Evolutionary conservation across 306 rosid species (phyloP), one percentile per base, ranked within the genome.

Genomic region (Vachellia collinsii): DNA sequence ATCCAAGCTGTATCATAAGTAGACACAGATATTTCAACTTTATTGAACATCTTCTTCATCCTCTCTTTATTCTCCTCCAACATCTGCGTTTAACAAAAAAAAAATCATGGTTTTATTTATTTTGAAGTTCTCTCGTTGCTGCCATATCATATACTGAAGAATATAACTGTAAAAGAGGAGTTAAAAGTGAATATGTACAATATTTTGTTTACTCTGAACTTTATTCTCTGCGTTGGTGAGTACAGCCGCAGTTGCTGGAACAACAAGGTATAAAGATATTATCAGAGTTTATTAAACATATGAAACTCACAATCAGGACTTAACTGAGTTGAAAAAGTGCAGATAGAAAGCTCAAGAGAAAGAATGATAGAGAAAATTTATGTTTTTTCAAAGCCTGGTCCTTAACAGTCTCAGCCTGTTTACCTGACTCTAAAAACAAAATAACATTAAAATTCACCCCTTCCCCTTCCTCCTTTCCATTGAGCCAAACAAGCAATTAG

Each of bases 1-100:
- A 94, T 93, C 97, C 96, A 89, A 78, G 98, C 93, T 4, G 98
- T 94, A 81, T 94, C 94, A 77, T 92, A 94, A 0, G 88, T 87
- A 65, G 98, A 94, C 4, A 20, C 29, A 0, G 29, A 56, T 1
- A 56, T 11, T 0, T 56, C 29, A 2, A 56, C 62, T 8, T n/a
- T 56, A 0, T 56, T 9, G 29, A 56, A n/a, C 62, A 56, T 56
- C 62, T 20, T 56, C 12, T 20, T 56, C n/a, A 56, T 56, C 7
- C 4, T 56, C 29, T 56, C 62, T 56, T 56, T n/a, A 2, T 56
- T 56, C 29, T 3, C 12, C 12, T 56, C 62, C 0, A 56, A 56
- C 12, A 56, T 8, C 29, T 56, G 29, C 29, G 42, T 38, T 38
- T 38, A 4, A 38, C 6, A 51, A 16, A 29, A 29, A 16, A 29